Evolutionary conservation across 1,284 basidiomycete species (phyloP).

Genomic region (Somion occarium): DNA sequence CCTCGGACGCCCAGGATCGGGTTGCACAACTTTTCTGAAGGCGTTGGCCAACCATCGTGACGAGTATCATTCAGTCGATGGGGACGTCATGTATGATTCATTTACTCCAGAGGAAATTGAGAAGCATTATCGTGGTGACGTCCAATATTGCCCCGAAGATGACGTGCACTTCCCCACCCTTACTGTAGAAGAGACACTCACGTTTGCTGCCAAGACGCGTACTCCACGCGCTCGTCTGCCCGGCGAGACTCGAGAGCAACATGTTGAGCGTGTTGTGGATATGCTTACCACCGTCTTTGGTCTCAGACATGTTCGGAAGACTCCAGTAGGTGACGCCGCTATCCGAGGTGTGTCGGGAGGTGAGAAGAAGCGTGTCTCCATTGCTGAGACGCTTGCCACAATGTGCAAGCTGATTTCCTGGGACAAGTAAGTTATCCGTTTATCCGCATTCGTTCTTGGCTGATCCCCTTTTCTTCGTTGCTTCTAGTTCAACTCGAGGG

Average conservation of each 20-base stretch:
- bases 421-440: slow-evolving; percentile 55
- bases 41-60: slow-evolving; percentile 62
- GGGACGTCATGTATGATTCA: slow-evolving; percentile 65
- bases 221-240: slow-evolving; percentile 46
- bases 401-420: slow-evolving; percentile 58
- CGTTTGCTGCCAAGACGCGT: slow-evolving; percentile 59
- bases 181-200: slow-evolving; percentile 64
- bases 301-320: slow-evolving; percentile 55
- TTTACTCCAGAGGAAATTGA: slow-evolving; percentile 49
- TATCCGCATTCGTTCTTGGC: slow-evolving; percentile 6
- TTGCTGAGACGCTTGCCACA: slow-evolving; percentile 64
- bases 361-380: slow-evolving; percentile 77
- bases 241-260: slow-evolving; percentile 41
- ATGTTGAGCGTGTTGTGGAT: slow-evolving; percentile 43
- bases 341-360: slow-evolving; percentile 80
- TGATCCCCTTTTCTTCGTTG: background rate
- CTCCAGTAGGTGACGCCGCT: slow-evolving; percentile 69
- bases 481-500: slow-evolving; percentile 46
- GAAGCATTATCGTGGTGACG: slow-evolving; percentile 60
- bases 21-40: slow-evolving; percentile 74
- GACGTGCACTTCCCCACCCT: slow-evolving; percentile 77
- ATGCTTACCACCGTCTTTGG: slow-evolving; percentile 68
- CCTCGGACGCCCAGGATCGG: slow-evolving; percentile 62
- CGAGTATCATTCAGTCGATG: slow-evolving; percentile 58
- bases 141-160: slow-evolving; percentile 65